Conservation (phyloP, 2,329 filamentous ascomycete genomes). For the Sporothrix sp. region DNA sequence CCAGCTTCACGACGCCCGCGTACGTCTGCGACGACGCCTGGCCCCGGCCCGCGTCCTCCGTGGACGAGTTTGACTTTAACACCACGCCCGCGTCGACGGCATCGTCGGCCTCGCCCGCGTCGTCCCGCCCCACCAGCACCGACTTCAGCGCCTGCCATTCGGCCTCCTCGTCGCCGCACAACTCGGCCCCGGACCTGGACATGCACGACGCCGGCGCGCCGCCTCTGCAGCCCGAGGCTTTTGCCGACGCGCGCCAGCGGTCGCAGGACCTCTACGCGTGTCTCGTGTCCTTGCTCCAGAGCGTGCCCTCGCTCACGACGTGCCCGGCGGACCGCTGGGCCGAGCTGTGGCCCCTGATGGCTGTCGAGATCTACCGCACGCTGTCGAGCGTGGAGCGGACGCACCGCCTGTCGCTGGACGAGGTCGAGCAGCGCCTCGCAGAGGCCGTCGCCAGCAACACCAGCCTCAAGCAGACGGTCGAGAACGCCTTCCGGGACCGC, state of each 20-base stretch:
- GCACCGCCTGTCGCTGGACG: slow-evolving; percentile 2
- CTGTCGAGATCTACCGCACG: slow-evolving; percentile 49
- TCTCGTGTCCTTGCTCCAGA: slow-evolving; percentile 46
- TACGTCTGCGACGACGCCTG: slow-evolving; percentile 1
- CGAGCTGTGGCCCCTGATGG: slow-evolving; percentile 42
- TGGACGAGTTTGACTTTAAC: slow-evolving; percentile 17
- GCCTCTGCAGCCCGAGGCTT: slow-evolving; percentile 24
- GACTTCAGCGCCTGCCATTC: slow-evolving; percentile 42
- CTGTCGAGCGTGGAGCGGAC: slow-evolving; percentile 3
- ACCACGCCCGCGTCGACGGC: slow-evolving; percentile 11
- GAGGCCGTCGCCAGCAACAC: slow-evolving; percentile 3
- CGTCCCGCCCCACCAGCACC: slow-evolving; percentile 43
- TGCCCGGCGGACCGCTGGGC: slow-evolving; percentile 40
- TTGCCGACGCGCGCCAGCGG: slow-evolving; percentile 33
- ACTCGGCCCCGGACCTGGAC: slow-evolving; percentile 31
- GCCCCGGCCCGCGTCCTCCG: not conserved
- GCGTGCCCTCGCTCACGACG: slow-evolving; percentile 33
- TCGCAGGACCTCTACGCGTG: slow-evolving; percentile 42
- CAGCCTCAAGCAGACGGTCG: slow-evolving; percentile 30
- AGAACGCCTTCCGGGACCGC: slow-evolving; percentile 39
- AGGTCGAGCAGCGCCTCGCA: slow-evolving; percentile 15
- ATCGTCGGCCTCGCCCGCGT: slow-evolving; percentile 21
- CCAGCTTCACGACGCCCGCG: not conserved
- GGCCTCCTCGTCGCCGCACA: slow-evolving; percentile 40
- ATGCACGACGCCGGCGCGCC: slow-evolving; percentile 4